Percentiles rank a stretch among this genome's conserved stretches.
These are phyloP conservation scores for Vitellaria paradoxa DNA, from an alignment of 179 eudicot species.

Conservation along the genomic window DNA sequence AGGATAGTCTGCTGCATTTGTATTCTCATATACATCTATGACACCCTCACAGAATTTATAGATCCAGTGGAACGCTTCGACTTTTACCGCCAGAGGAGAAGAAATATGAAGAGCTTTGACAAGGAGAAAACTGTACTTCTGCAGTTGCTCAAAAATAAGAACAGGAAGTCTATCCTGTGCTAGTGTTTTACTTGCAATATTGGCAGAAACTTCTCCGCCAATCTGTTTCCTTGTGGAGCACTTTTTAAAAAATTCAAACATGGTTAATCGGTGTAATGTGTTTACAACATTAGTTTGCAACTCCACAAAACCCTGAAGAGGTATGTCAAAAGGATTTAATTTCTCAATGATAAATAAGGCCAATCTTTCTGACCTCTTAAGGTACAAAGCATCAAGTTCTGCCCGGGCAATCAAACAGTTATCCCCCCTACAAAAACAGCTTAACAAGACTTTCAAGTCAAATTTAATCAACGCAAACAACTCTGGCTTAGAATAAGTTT, in stretches of 20 bases:
- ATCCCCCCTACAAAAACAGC: slow-evolving; percentile 57
- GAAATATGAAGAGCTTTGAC: slow-evolving; percentile 55
- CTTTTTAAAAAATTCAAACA: slow-evolving; percentile 63
- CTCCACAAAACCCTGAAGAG: slow-evolving; percentile 47
- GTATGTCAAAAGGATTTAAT: slow-evolving; percentile 50
- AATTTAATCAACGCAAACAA: slow-evolving; percentile 69
- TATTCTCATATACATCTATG: slow-evolving; percentile 37
- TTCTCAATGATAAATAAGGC: slow-evolving; percentile 42
- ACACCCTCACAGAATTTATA: slow-evolving; percentile 56
- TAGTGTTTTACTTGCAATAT: slow-evolving; percentile 15
- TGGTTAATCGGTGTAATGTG: slow-evolving; percentile 52
- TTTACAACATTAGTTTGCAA: slow-evolving; percentile 68
- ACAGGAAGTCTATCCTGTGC: slow-evolving; percentile 20
- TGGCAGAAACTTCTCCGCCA: slow-evolving; percentile 22
- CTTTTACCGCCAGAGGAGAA: slow-evolving; percentile 75
- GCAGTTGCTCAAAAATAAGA: slow-evolving; percentile 46
- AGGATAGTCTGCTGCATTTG: slow-evolving; percentile 32
- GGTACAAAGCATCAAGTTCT: slow-evolving; percentile 52
- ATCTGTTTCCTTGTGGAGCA: slow-evolving; percentile 40
- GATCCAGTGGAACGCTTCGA: slow-evolving; percentile 82
- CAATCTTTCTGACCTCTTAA: slow-evolving; percentile 61
- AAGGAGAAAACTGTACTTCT: slow-evolving; percentile 57
- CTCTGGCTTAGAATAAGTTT: slow-evolving; percentile 57
- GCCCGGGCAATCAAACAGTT: slow-evolving; percentile 40
- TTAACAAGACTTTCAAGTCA: slow-evolving; percentile 73